phyloP scores from a whole-genome alignment of 2,329 filamentous ascomycete species.

The Exophiala dermatitidis region DNA sequence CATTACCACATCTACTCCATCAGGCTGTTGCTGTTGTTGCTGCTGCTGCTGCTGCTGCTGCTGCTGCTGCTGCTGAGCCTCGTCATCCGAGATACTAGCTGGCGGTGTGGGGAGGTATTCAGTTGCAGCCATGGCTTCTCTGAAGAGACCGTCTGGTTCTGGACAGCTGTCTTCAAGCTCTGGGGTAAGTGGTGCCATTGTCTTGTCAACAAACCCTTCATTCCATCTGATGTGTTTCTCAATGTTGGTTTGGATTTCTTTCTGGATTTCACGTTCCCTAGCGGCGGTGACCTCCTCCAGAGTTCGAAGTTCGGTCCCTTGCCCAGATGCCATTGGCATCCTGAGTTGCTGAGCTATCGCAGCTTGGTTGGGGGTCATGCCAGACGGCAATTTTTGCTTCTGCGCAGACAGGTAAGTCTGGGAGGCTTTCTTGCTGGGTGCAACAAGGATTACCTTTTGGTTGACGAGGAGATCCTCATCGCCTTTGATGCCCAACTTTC shows the following conservation, averaged over 20 bases:
- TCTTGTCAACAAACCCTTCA: conserved; percentile 78
- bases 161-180: conserved; percentile 55
- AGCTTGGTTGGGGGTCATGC: conserved; percentile 49
- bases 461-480: conserved; percentile 94
- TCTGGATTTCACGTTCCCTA: conserved; percentile 71
- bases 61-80: conserved; percentile 17
- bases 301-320: conserved; percentile 71
- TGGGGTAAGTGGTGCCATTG: conserved; percentile 74
- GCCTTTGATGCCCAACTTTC: conserved; percentile 78
- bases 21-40: background rate
- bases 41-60: background rate
- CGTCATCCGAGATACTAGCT: conserved; percentile 41
- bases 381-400: conserved; percentile 65
- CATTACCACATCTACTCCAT: conserved; percentile 24
- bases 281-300: conserved; percentile 71
- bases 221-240: conserved; percentile 90
- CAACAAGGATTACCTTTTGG: conserved; percentile 56
- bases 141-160: conserved; percentile 49
- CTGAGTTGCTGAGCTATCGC: conserved; percentile 60
- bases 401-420: conserved; percentile 43
- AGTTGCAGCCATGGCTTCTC: conserved; percentile 57
- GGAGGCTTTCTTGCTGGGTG: conserved; percentile 20
- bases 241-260: conserved; percentile 79
- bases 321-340: conserved; percentile 56
- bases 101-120: conserved; percentile 54